A percentile compares a stretch with the other conserved stretches of the same genome.
Conservation (phyloP, 257 asterid genomes). For the Forsythia suspensa region DNA sequence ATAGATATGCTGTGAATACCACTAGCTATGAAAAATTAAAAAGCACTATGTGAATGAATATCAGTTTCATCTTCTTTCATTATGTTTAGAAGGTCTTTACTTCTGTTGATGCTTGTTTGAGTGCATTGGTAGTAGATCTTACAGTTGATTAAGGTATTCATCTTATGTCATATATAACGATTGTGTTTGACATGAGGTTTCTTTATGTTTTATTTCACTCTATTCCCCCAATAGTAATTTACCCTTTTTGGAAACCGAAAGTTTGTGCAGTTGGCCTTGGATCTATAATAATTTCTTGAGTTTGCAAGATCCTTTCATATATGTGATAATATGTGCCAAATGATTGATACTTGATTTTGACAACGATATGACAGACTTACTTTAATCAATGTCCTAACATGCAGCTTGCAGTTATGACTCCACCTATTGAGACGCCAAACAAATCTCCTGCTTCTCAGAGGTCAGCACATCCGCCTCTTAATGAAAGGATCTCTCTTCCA, state of each 20-base stretch:
- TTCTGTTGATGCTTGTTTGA: constrained; percentile 4
- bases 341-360: neutral
- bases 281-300: constrained; percentile 7
- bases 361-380: constrained; percentile 4
- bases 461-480: constrained; percentile 62
- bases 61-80: neutral
- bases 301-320: neutral
- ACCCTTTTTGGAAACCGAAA: constrained; percentile 10
- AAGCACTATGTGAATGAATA: neutral
- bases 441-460: constrained; percentile 30
- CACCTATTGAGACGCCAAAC: constrained; percentile 50
- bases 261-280: neutral
- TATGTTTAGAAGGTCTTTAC: neutral
- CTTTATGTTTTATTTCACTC: neutral
- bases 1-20: neutral
- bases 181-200: neutral
- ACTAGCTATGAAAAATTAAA: neutral
- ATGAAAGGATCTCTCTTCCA: constrained; percentile 87
- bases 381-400: constrained; percentile 19
- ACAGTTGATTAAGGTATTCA: neutral
- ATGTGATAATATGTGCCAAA: neutral
- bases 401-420: constrained; percentile 53
- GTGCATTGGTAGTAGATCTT: constrained; percentile 2
- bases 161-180: neutral
- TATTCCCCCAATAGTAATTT: neutral